Evolutionary conservation across 2,329 filamentous ascomycete genomes (phyloP).

Genomic region (Ophiosphaerella narmari): DNA sequence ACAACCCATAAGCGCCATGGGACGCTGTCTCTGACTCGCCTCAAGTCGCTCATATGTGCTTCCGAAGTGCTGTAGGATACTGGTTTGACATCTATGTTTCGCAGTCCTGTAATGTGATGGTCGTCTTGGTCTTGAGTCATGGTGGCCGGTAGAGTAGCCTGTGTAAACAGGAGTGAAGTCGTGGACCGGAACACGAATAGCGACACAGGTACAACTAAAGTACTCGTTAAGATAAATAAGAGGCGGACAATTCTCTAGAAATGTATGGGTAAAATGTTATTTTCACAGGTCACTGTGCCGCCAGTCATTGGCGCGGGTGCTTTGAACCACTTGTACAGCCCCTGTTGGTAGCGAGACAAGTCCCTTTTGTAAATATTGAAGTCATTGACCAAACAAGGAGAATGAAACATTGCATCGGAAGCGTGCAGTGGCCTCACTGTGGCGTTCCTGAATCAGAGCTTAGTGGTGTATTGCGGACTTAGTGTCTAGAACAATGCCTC

Average conservation of each 20-base stretch:
- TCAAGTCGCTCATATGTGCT: conserved; percentile 10
- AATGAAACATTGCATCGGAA: too few species aligned
- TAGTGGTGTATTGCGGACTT: neutral
- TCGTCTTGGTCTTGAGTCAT: neutral
- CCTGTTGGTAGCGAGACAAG: neutral
- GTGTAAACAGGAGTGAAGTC: too few species aligned
- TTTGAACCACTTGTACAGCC: too few species aligned
- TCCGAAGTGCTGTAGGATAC: conserved; percentile 7
- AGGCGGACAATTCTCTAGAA: too few species aligned
- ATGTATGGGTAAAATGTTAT: too few species aligned
- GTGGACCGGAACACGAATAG: too few species aligned
- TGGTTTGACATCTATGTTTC: conserved; percentile 1
- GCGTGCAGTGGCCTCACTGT: neutral
- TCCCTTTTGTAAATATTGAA: neutral
- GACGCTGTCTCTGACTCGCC: conserved; percentile 27
- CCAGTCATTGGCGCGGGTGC: too few species aligned
- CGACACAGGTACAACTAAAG: too few species aligned
- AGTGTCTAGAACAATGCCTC: conserved; percentile 1
- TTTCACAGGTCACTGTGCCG: too few species aligned
- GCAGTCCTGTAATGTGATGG: neutral
- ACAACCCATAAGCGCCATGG: conserved; percentile 32
- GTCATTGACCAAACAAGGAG: neutral
- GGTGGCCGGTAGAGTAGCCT: too few species aligned
- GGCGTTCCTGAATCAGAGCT: neutral
- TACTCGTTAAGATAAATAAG: too few species aligned